phyloP scores from a whole-genome alignment of 1,284 basidiomycete species.

The Malassezia furfur region DNA sequence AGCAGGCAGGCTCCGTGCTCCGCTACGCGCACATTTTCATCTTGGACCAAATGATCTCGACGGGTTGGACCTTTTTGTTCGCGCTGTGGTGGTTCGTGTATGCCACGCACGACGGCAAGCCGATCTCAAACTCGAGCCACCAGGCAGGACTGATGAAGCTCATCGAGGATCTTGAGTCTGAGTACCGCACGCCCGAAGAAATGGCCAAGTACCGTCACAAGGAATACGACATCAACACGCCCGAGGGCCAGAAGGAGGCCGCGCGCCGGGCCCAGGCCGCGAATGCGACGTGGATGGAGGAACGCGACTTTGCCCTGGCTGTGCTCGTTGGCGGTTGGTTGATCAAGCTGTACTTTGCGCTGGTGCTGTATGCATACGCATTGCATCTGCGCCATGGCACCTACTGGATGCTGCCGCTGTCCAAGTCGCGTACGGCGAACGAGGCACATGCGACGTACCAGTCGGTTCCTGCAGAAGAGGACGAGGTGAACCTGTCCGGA shows the following conservation, averaged over 20 bases:
- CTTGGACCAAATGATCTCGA: conserved; percentile 84
- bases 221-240: conserved; percentile 28
- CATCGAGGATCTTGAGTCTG: conserved; percentile 41
- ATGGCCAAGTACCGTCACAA: conserved; percentile 38
- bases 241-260: conserved; percentile 30
- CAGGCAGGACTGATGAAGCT: conserved; percentile 45
- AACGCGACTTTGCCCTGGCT: conserved; percentile 68
- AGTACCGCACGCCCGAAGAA: conserved; percentile 36
- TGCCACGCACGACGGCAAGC: conserved; percentile 69
- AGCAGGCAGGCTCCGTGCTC: conserved; percentile 55
- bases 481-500: not conserved
- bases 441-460: conserved; percentile 16
- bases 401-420: conserved; percentile 69
- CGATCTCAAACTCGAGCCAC: conserved; percentile 29
- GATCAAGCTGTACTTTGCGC: conserved; percentile 86
- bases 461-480: conserved; percentile 6
- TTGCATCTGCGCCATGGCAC: conserved; percentile 82
- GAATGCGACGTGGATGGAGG: conserved; percentile 66
- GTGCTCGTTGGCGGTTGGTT: conserved; percentile 77
- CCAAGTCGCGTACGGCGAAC: conserved; percentile 31
- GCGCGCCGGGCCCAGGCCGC: conserved; percentile 36
- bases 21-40: conserved; percentile 87
- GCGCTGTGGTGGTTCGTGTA: conserved; percentile 79
- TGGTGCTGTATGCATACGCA: conserved; percentile 86
- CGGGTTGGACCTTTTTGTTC: conserved; percentile 82